phyloP scores from a whole-genome alignment of 768 basidiomycete genomes.

The Podaxis sp. region DNA sequence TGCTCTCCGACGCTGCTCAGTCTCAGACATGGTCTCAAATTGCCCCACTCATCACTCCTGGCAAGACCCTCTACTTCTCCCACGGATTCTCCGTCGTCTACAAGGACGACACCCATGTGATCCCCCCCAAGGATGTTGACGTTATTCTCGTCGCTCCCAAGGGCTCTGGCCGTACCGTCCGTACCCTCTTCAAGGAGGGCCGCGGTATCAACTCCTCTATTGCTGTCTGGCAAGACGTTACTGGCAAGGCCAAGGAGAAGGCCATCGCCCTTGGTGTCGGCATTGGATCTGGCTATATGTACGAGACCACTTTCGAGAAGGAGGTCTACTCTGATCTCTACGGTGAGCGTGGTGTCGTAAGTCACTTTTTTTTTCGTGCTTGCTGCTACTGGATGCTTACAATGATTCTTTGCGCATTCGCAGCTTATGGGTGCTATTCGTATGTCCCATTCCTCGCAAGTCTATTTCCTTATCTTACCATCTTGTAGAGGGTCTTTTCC shows the following conservation, averaged over 20 bases:
- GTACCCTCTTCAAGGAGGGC: slow-evolving; percentile 99
- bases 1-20: slow-evolving; percentile 99
- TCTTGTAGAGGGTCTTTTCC: slow-evolving; percentile 88
- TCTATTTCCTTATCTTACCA: slow-evolving; percentile 8
- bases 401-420: slow-evolving; percentile 13
- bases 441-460: slow-evolving; percentile 36
- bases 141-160: slow-evolving; percentile 99
- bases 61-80: slow-evolving; percentile 99
- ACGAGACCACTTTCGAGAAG: slow-evolving; percentile 99
- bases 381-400: slow-evolving; percentile 9
- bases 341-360: slow-evolving; percentile 98
- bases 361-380: slow-evolving; percentile 32
- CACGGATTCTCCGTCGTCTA: slow-evolving; percentile 99
- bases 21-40: slow-evolving; percentile 90
- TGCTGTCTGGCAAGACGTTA: slow-evolving; percentile 97
- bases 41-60: slow-evolving; percentile 96
- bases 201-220: slow-evolving; percentile 96
- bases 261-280: slow-evolving; percentile 93
- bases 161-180: slow-evolving; percentile 97
- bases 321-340: slow-evolving; percentile 99
- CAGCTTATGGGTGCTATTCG: slow-evolving; percentile 97
- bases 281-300: slow-evolving; percentile 95
- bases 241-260: slow-evolving; percentile 97
- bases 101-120: slow-evolving; percentile 94
- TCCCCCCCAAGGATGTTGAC: slow-evolving; percentile 91